These are phyloP conservation scores for Pseudofabraea citricarpa DNA, from an alignment of 2,329 filamentous ascomycete genomes.

Conservation along the genomic window DNA sequence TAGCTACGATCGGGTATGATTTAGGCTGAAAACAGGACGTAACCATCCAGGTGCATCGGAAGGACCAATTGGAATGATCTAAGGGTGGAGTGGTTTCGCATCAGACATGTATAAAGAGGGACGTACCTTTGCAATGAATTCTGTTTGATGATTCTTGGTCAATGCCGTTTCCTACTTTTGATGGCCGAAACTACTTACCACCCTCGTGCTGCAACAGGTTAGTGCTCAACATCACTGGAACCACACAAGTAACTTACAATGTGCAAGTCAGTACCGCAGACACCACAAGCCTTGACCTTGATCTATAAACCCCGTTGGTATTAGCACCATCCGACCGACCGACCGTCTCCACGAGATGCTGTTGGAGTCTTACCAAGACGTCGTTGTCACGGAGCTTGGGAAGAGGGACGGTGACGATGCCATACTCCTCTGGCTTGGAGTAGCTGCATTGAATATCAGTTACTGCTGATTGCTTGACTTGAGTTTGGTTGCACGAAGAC, in stretches of 20 bases:
- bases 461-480: too few species aligned
- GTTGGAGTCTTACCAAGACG: not conserved
- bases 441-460: constrained; percentile 38
- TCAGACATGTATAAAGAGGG: constrained; percentile 13
- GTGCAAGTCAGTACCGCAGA: constrained; percentile 50
- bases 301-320: constrained; percentile 34
- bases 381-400: constrained; percentile 43
- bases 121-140: constrained; percentile 52
- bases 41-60: constrained; percentile 19
- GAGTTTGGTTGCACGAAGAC: too few species aligned
- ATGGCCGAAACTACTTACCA: not conserved
- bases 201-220: constrained; percentile 1
- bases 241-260: constrained; percentile 30
- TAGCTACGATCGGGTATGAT: constrained; percentile 7
- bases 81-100: constrained; percentile 7
- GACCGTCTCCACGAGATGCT: constrained; percentile 50
- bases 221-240: not conserved
- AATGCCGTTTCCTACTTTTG: constrained; percentile 30
- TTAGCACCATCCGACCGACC: constrained; percentile 5
- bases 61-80: constrained; percentile 6
- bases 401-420: constrained; percentile 57
- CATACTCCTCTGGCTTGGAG: constrained; percentile 57
- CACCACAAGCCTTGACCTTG: constrained; percentile 64
- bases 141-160: constrained; percentile 60
- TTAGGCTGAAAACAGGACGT: constrained; percentile 3